Conservation (phyloP, 768 basidiomycete species). For the Auriscalpium microsporum region DNA sequence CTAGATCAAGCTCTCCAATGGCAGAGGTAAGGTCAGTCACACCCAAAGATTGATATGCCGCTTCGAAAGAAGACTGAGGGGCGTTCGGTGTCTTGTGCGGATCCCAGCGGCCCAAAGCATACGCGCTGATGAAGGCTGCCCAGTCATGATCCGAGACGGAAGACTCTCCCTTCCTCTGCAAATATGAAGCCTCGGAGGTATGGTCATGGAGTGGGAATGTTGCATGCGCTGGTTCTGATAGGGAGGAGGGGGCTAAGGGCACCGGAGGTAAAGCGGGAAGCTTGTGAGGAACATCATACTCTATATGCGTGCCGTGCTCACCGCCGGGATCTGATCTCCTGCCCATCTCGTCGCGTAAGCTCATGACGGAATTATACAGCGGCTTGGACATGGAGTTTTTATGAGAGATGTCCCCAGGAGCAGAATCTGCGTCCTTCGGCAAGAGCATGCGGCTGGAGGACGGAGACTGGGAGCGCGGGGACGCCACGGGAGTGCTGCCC, state of each 20-base stretch:
- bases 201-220: conserved; percentile 19
- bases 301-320: neutral
- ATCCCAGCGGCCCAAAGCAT: conserved; percentile 73
- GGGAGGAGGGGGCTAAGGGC: conserved; percentile 6
- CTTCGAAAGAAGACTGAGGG: conserved; percentile 31
- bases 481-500: conserved; percentile 4
- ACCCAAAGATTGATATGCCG: neutral
- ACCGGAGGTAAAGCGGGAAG: neutral
- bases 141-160: conserved; percentile 46
- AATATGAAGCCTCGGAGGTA: conserved; percentile 11
- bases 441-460: neutral
- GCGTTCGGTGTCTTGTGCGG: conserved; percentile 61
- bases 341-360: conserved; percentile 9
- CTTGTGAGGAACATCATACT: neutral
- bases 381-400: conserved; percentile 6
- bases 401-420: neutral
- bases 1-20: neutral
- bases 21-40: neutral
- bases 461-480: conserved; percentile 3
- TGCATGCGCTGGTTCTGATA: conserved; percentile 13
- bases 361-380: conserved; percentile 11
- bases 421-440: conserved; percentile 3
- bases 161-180: conserved; percentile 11
- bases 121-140: conserved; percentile 69
- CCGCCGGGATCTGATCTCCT: conserved; percentile 10